A percentile compares a stretch with the other conserved stretches of the same genome.
phyloP scores from a whole-genome alignment of 2,329 filamentous ascomycete genomes.

The Aureobasidium sp. region DNA sequence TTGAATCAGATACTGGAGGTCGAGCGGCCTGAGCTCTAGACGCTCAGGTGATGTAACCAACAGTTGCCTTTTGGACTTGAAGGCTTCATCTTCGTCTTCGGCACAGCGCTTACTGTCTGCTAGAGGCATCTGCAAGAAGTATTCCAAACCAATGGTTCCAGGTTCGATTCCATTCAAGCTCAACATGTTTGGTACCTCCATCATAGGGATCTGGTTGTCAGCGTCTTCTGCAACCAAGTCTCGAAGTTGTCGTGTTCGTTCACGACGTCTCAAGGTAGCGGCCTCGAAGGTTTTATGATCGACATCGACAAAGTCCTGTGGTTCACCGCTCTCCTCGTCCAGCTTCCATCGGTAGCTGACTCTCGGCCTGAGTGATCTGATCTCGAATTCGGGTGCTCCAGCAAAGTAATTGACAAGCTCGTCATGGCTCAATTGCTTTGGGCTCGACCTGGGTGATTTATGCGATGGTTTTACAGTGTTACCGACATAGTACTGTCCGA shows the following conservation, averaged over 20 bases:
- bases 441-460: not conserved
- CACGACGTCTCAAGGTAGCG: slow-evolving; percentile 14
- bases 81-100: slow-evolving; percentile 16
- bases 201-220: slow-evolving; percentile 8
- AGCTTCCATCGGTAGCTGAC: slow-evolving; percentile 1
- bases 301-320: slow-evolving; percentile 19
- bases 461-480: not conserved
- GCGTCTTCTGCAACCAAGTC: slow-evolving; percentile 4
- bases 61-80: slow-evolving; percentile 19
- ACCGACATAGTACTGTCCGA: not conserved
- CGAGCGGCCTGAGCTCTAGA: slow-evolving; percentile 22
- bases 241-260: not conserved
- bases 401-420: slow-evolving; percentile 24
- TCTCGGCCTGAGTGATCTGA: slow-evolving; percentile 11
- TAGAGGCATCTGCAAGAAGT: slow-evolving; percentile 42
- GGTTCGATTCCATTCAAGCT: slow-evolving; percentile 38
- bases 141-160: slow-evolving; percentile 41
- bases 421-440: slow-evolving; percentile 17
- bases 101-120: slow-evolving; percentile 28
- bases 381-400: slow-evolving; percentile 26
- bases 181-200: slow-evolving; percentile 45
- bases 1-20: slow-evolving; percentile 21
- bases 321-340: slow-evolving; percentile 13
- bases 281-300: slow-evolving; percentile 20
- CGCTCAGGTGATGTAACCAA: slow-evolving; percentile 21